Conservation (phyloP, 768 basidiomycete species). For the Pleurotus citrinopileatus region DNA sequence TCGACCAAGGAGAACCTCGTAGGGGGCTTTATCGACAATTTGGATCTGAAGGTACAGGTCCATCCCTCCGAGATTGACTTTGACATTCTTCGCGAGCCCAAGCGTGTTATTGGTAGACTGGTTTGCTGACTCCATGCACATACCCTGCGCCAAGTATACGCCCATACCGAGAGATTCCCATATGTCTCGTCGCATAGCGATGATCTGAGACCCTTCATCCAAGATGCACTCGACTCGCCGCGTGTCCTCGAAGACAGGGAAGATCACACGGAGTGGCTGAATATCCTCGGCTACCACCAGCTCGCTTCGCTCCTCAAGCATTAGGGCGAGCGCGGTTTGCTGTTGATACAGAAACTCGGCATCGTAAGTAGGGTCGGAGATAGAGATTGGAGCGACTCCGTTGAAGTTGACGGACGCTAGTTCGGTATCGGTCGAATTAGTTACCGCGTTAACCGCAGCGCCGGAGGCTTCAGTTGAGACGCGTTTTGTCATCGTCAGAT, state of each 20-base stretch:
- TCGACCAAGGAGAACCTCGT: too few species aligned
- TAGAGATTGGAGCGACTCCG: neutral
- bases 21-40: too few species aligned
- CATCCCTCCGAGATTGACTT: too few species aligned
- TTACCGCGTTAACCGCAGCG: neutral
- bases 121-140: too few species aligned
- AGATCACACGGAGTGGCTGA: neutral
- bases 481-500: neutral
- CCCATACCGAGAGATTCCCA: too few species aligned
- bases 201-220: too few species aligned
- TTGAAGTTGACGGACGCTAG: neutral
- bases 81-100: too few species aligned
- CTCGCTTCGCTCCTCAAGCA: neutral
- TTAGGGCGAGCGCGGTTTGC: neutral
- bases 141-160: too few species aligned
- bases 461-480: neutral
- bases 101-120: too few species aligned
- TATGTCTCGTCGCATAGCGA: too few species aligned
- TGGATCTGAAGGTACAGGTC: too few species aligned
- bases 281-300: neutral
- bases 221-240: too few species aligned
- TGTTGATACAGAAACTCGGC: neutral
- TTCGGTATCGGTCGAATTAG: neutral
- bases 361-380: neutral
- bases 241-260: neutral